phyloP scores from a whole-genome alignment of 2,329 filamentous ascomycete genomes.

The Rhynchosporium graminicola region DNA sequence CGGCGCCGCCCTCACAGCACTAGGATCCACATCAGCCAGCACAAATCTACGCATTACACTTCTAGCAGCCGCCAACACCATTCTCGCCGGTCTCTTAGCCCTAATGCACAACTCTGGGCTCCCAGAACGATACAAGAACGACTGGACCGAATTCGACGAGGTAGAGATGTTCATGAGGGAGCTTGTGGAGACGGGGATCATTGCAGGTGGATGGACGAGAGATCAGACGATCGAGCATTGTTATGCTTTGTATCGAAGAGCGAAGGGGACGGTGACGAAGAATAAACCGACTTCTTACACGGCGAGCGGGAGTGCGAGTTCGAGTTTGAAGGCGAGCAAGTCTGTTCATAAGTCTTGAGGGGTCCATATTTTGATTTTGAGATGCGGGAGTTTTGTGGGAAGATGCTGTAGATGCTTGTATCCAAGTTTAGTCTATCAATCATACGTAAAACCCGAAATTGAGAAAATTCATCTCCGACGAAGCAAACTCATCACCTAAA shows the following conservation, averaged over 20 bases:
- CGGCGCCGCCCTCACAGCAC: conserved; percentile 33
- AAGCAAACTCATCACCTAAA: too few species aligned
- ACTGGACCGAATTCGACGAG: conserved; percentile 30
- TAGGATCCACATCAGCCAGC: conserved; percentile 23
- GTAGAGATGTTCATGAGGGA: conserved; percentile 27
- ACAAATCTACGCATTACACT: conserved; percentile 28
- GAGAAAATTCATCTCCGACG: too few species aligned
- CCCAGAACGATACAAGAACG: conserved; percentile 28
- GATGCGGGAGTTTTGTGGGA: background rate
- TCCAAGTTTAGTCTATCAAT: background rate
- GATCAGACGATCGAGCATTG: conserved; percentile 25
- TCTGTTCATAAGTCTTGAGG: background rate
- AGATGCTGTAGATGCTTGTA: background rate
- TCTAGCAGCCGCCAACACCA: conserved; percentile 32
- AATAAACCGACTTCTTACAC: conserved; percentile 24
- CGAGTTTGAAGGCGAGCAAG: background rate
- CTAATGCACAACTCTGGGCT: conserved; percentile 31
- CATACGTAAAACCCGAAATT: background rate
- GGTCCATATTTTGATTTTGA: background rate
- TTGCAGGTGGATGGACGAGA: conserved; percentile 19
- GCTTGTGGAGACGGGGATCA: conserved; percentile 25
- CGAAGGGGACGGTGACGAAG: conserved; percentile 28
- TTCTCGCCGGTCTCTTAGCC: conserved; percentile 27
- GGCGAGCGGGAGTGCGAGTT: background rate
- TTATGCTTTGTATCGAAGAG: conserved; percentile 22